phyloP scores from a whole-genome alignment of 2,329 filamentous ascomycete genomes.

The Thelonectria olida region DNA sequence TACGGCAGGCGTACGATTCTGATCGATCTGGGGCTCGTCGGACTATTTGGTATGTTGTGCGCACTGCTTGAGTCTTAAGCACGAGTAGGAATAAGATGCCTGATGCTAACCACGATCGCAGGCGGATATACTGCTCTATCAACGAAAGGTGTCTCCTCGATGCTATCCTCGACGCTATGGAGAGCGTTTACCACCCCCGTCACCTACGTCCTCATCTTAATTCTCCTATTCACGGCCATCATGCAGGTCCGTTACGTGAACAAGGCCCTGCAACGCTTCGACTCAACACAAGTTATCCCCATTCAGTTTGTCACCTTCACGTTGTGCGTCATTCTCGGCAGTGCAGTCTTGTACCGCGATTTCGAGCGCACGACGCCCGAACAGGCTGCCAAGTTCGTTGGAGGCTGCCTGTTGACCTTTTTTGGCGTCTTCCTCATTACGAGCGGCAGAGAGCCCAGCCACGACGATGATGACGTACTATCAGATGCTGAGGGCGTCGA shows the following conservation, averaged over 20 bases:
- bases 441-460: slow-evolving; percentile 74
- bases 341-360: slow-evolving; percentile 91
- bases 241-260: slow-evolving; percentile 99
- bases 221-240: slow-evolving; percentile 85
- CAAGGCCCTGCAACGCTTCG: slow-evolving; percentile 85
- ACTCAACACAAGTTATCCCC: slow-evolving; percentile 97
- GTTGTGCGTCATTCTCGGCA: slow-evolving; percentile 92
- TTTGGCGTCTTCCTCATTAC: slow-evolving; percentile 98
- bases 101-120: slow-evolving; percentile 45
- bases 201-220: slow-evolving; percentile 83
- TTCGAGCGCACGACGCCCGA: slow-evolving; percentile 83
- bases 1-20: slow-evolving; percentile 90
- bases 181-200: slow-evolving; percentile 90
- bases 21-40: slow-evolving; percentile 92
- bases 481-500: slow-evolving; percentile 68
- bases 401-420: slow-evolving; percentile 91
- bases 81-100: neutral
- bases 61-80: slow-evolving; percentile 7
- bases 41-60: slow-evolving; percentile 78
- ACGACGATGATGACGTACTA: slow-evolving; percentile 63
- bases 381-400: slow-evolving; percentile 85
- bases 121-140: slow-evolving; percentile 96
- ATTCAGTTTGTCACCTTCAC: slow-evolving; percentile 98
- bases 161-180: slow-evolving; percentile 91
- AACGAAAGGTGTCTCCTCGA: slow-evolving; percentile 95